These are phyloP conservation scores for Lactarius quietus DNA, from an alignment of 768 basidiomycete genomes.

Conservation along the genomic window DNA sequence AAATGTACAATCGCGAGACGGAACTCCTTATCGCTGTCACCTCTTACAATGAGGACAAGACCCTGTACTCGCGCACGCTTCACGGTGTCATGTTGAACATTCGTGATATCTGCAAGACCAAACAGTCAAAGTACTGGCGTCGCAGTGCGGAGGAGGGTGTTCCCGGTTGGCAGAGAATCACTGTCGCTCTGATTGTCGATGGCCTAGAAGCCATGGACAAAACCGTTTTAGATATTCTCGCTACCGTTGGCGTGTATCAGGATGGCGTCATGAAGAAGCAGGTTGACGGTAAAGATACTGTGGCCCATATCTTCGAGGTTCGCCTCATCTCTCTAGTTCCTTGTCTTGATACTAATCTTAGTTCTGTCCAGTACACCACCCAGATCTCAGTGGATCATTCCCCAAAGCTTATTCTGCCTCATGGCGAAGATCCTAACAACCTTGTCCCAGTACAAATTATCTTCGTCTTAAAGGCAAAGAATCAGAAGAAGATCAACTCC, in stretches of 20 bases:
- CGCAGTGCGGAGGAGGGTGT: conserved; percentile 77
- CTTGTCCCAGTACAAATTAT: conserved; percentile 92
- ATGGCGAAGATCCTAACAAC: conserved; percentile 86
- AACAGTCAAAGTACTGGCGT: conserved; percentile 90
- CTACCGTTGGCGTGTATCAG: conserved; percentile 90
- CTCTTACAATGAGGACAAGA: conserved; percentile 91
- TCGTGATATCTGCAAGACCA: conserved; percentile 94
- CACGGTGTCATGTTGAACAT: conserved; percentile 98
- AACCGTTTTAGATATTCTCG: conserved; percentile 82
- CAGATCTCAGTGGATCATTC: conserved; percentile 90
- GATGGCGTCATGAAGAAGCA: conserved; percentile 95
- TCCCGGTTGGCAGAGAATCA: conserved; percentile 89
- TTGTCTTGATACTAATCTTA: conserved; percentile 11
- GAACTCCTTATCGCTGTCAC: conserved; percentile 94
- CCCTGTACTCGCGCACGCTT: conserved; percentile 84
- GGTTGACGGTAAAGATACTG: conserved; percentile 81
- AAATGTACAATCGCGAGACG: conserved; percentile 84
- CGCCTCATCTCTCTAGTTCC: background rate
- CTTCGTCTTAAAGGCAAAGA: conserved; percentile 87
- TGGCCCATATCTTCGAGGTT: conserved; percentile 95
- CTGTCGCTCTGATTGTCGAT: conserved; percentile 86
- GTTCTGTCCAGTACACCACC: conserved; percentile 75
- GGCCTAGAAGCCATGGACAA: conserved; percentile 96
- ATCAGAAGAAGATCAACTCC: conserved; percentile 94
- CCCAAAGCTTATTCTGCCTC: conserved; percentile 88